Conservation (phyloP, 805 yeast species). For the Zygosaccharomyces bailii region DNA sequence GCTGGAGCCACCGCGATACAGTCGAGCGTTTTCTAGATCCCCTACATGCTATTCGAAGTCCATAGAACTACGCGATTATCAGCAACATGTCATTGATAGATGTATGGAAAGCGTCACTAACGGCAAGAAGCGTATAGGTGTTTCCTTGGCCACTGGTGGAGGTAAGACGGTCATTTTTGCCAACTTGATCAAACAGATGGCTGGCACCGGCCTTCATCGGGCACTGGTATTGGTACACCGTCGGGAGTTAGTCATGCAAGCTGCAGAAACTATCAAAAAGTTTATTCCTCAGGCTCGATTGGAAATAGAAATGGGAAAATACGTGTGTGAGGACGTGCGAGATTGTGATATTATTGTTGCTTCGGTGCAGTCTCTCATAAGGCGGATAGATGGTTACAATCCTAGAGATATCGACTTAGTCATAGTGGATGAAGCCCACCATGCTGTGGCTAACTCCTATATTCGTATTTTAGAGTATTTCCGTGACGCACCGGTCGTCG, state of each 20-base stretch:
- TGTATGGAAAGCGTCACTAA: conserved; percentile 47
- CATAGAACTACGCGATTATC: conserved; percentile 53
- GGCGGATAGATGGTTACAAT: conserved; percentile 48
- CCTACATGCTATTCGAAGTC: conserved; percentile 7
- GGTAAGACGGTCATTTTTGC: conserved; percentile 86
- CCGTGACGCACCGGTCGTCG: conserved; percentile 52
- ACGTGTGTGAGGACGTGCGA: conserved; percentile 26
- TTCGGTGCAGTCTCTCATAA: conserved; percentile 63
- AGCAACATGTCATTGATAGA: conserved; percentile 59
- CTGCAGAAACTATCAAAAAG: conserved; percentile 46
- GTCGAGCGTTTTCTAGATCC: neutral
- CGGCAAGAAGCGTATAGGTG: conserved; percentile 61
- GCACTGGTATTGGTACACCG: conserved; percentile 73
- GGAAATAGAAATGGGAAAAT: conserved; percentile 66
- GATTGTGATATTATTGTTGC: conserved; percentile 68
- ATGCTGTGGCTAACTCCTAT: conserved; percentile 74
- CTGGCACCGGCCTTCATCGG: conserved; percentile 18
- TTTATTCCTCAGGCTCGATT: conserved; percentile 51
- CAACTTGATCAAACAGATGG: conserved; percentile 45
- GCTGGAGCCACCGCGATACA: neutral
- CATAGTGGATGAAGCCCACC: conserved; percentile 90
- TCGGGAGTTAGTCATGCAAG: conserved; percentile 73
- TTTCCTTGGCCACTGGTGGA: conserved; percentile 89
- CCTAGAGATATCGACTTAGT: conserved; percentile 60
- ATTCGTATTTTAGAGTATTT: conserved; percentile 56